A percentile compares a stretch with the other conserved stretches of the same genome.
These are phyloP conservation scores for Fusarium falciforme DNA, from an alignment of 2,329 filamentous ascomycete genomes.

Conservation along the genomic window DNA sequence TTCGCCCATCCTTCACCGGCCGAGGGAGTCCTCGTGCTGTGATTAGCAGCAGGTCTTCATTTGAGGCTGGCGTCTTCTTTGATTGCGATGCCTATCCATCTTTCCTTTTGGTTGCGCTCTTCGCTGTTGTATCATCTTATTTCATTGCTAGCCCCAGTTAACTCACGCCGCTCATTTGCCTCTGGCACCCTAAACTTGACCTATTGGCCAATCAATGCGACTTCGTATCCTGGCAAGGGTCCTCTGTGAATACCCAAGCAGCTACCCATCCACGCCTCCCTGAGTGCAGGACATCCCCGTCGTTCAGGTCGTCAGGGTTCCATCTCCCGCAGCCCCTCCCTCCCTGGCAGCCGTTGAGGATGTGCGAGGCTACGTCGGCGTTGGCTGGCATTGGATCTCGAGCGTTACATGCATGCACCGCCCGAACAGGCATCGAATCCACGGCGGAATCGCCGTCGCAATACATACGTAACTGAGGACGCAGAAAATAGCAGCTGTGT, in stretches of 20 bases:
- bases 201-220: slow-evolving; percentile 15
- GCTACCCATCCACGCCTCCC: neutral
- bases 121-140: neutral
- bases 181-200: slow-evolving; percentile 7
- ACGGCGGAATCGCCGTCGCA: slow-evolving; percentile 2
- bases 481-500: slow-evolving; percentile 26
- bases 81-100: slow-evolving; percentile 7
- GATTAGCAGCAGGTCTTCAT: neutral
- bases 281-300: slow-evolving; percentile 2
- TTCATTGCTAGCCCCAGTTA: neutral
- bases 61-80: neutral
- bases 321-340: slow-evolving; percentile 10
- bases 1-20: neutral
- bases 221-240: slow-evolving; percentile 19
- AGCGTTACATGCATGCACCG: slow-evolving; percentile 20
- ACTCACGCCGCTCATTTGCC: slow-evolving; percentile 9
- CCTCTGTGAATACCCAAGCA: neutral
- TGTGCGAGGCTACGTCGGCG: neutral
- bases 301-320: slow-evolving; percentile 8
- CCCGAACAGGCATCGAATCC: neutral
- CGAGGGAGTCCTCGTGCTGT: neutral
- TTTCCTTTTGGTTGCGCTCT: neutral
- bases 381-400: slow-evolving; percentile 4
- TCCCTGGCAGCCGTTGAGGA: slow-evolving; percentile 24
- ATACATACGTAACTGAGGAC: slow-evolving; percentile 14